Conservation (phyloP, 768 basidiomycete genomes). For the Pisolithus sp. region DNA sequence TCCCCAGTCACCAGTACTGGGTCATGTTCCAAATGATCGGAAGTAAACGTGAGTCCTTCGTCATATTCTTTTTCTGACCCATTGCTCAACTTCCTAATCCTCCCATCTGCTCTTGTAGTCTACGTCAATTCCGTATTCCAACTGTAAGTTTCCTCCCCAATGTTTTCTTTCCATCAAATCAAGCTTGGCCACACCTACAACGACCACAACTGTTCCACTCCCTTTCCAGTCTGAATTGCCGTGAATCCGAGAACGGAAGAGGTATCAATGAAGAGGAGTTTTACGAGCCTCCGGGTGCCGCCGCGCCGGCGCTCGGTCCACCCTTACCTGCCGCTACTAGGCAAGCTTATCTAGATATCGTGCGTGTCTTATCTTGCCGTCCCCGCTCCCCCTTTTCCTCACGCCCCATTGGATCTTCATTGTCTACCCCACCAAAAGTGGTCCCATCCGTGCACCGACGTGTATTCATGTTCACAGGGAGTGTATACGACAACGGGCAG, state of each 20-base stretch:
- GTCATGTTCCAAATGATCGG: constrained; percentile 22
- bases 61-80: not conserved
- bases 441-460: not conserved
- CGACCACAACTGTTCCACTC: too few species aligned
- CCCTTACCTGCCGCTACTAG: too few species aligned
- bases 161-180: not conserved
- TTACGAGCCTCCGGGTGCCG: constrained; percentile 1
- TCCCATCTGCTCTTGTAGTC: constrained; percentile 11
- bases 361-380: too few species aligned
- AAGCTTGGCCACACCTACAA: too few species aligned
- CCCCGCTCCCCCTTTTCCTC: too few species aligned
- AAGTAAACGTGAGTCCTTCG: constrained; percentile 14
- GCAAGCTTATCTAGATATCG: too few species aligned
- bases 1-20: constrained; percentile 19
- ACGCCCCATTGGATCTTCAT: too few species aligned
- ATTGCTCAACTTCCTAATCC: too few species aligned
- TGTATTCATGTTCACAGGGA: not conserved
- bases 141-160: constrained; percentile 11
- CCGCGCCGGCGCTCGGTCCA: not conserved
- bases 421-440: too few species aligned
- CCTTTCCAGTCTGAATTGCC: constrained; percentile 20
- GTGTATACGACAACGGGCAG: not conserved
- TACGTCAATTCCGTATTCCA: constrained; percentile 23
- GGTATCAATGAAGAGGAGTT: constrained; percentile 24
- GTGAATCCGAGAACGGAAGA: constrained; percentile 9